These are phyloP conservation scores for Hypoxylon sp. DNA, from an alignment of 2,329 filamentous ascomycete genomes.

Conservation along the genomic window DNA sequence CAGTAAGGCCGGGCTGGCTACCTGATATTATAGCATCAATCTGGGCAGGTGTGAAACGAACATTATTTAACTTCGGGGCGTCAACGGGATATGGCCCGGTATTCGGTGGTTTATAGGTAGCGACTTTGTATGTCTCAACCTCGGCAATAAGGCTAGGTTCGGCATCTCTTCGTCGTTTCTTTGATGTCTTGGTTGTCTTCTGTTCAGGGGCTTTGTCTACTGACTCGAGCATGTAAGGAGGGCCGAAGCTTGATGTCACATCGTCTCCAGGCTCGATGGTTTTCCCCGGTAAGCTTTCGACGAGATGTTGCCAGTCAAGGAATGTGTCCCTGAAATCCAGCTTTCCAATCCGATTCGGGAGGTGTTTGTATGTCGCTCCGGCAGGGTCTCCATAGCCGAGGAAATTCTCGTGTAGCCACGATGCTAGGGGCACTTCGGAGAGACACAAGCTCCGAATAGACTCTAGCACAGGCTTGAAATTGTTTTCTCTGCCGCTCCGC, in stretches of 20 bases:
- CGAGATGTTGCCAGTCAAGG: conserved; percentile 92
- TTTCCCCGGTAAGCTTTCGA: conserved; percentile 89
- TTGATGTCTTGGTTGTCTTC: conserved; percentile 71
- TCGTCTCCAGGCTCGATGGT: conserved; percentile 82
- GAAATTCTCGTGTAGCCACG: conserved; percentile 97
- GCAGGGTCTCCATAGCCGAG: conserved; percentile 96
- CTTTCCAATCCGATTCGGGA: conserved; percentile 80
- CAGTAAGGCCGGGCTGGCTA: conserved; percentile 90
- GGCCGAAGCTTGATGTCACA: conserved; percentile 78
- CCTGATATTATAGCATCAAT: conserved; percentile 94
- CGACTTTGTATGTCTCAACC: conserved; percentile 79
- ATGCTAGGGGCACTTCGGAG: conserved; percentile 85
- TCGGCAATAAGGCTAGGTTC: conserved; percentile 73
- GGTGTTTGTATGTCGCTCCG: conserved; percentile 84
- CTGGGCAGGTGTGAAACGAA: conserved; percentile 92
- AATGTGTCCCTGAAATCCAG: conserved; percentile 96
- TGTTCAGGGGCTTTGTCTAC: conserved; percentile 65
- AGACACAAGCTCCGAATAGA: conserved; percentile 89
- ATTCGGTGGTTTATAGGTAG: conserved; percentile 89
- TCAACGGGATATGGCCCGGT: conserved; percentile 91
- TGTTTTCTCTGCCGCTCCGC: conserved; percentile 89
- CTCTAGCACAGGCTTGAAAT: conserved; percentile 93
- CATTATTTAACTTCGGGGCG: conserved; percentile 80
- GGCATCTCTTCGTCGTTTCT: conserved; percentile 86
- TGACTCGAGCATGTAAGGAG: conserved; percentile 87